Evolutionary conservation across 2,329 filamentous ascomycete genomes (phyloP), one percentile per base, ranked within the genome.

Genomic region (Macroventuria anomochaeta): DNA sequence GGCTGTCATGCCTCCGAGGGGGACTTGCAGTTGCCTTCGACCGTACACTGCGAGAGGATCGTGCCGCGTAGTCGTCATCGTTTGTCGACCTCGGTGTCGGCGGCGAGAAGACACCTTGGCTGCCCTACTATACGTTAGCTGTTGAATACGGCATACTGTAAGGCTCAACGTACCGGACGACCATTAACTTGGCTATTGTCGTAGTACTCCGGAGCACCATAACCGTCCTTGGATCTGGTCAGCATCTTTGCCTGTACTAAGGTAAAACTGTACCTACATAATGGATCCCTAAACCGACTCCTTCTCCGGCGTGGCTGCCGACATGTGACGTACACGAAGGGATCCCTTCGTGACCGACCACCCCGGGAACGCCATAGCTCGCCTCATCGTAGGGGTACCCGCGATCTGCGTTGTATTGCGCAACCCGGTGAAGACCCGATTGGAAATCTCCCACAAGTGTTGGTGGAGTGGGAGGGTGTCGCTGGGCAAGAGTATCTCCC

Each of bases 11-110:
- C 12, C 46, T 63, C 13, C 47, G 48, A n/a, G 67, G 67, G 7
- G 71, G 69, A 42, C 53, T 65, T 12, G 68, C 64, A 12, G 63
- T 51, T 25, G 58, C 61, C 17, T 63, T 61, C 26, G 62, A 57
- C 18, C 65, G 59, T 38, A 67, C 63, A 42, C 70, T 79, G 48
- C 77, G 75, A 31, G 76, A 61, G 3, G 59, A 76, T 42, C 73
- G 75, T 43, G 73, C 70, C 11, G 69, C 63, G 32, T 68, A 65
- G 38, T 80, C 77, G 50, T 72, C 70, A 28, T 73, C 72, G 7
- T 70, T 76, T 11, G 74, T 70, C 28, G 77, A 80, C 44, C 71
- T 71, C 37, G 79, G 78, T 11, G 78, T 80, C 18, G 77, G 77
- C 18, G 79, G 77, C 28, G 70, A 68, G 46, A 68, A 70, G 13